Conservation (phyloP, 2,329 filamentous ascomycete species). For the Xylariaceae sp. region DNA sequence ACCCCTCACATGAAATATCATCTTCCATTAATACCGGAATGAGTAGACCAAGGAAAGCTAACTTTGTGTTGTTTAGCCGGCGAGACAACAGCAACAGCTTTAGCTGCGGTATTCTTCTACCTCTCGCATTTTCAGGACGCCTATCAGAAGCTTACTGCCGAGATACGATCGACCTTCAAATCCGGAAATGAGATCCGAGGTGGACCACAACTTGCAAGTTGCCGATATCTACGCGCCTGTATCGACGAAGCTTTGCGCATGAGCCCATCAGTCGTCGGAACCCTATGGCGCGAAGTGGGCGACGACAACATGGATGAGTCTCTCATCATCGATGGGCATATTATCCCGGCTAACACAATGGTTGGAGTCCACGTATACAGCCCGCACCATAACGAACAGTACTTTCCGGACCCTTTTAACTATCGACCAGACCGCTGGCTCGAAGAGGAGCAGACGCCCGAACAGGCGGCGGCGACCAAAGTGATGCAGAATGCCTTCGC, state of each 20-base stretch:
- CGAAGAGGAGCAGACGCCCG: too few species aligned
- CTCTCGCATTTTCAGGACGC: not conserved
- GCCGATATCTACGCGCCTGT: not conserved
- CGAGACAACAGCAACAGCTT: not conserved
- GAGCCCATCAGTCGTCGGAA: not conserved
- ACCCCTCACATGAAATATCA: not conserved
- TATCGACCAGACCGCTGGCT: not conserved
- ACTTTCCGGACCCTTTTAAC: not conserved
- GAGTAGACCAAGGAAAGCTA: not conserved
- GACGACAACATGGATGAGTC: not conserved
- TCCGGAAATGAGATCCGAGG: not conserved
- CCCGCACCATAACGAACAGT: not conserved
- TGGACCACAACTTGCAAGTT: not conserved
- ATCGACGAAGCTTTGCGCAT: not conserved
- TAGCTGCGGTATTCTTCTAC: not conserved
- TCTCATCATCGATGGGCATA: not conserved
- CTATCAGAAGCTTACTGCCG: not conserved
- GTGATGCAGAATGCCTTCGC: not conserved
- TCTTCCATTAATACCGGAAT: too few species aligned
- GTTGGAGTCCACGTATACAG: not conserved
- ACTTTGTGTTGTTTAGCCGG: not conserved
- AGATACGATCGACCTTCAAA: not conserved
- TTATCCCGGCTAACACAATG: not conserved
- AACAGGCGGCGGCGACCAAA: not conserved
- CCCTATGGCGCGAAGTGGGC: not conserved